Evolutionary conservation across 208 protist genomes (phyloP).

Genomic region (Crithidia brevicula): DNA sequence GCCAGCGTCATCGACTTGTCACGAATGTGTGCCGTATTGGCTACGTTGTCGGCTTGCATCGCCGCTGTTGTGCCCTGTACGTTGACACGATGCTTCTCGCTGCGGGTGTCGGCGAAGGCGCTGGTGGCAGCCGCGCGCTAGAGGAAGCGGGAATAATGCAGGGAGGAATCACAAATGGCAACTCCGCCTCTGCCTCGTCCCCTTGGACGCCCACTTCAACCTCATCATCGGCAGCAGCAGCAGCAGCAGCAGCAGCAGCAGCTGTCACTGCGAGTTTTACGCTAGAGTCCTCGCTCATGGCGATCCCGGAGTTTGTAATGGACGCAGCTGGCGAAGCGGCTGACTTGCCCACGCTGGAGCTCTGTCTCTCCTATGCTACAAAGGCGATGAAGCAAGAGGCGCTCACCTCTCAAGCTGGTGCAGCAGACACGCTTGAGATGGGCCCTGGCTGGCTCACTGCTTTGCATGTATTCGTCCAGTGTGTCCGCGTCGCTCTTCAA

Average conservation of each 20-base stretch:
- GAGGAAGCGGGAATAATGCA: too few relatives aligned
- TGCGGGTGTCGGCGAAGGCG: too few relatives aligned
- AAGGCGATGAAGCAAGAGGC: not conserved
- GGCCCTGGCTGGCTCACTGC: slow-evolving; percentile 10
- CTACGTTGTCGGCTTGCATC: slow-evolving; percentile 28
- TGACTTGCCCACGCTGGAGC: slow-evolving; percentile 26
- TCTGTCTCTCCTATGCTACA: slow-evolving; percentile 10
- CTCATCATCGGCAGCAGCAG: not conserved
- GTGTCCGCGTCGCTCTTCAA: slow-evolving; percentile 23
- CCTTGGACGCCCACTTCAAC: too few relatives aligned
- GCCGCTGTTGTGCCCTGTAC: slow-evolving; percentile 31
- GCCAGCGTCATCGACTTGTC: slow-evolving; percentile 27
- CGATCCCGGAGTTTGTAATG: slow-evolving; percentile 31
- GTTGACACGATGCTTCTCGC: slow-evolving; percentile 14
- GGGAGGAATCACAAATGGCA: too few relatives aligned
- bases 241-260: not conserved
- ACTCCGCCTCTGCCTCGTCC: too few relatives aligned
- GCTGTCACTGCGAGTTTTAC: not conserved
- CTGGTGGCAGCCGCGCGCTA: too few relatives aligned
- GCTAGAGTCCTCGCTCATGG: not conserved
- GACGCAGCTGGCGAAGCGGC: slow-evolving; percentile 30
- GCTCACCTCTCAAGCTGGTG: not conserved
- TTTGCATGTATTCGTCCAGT: slow-evolving; percentile 27
- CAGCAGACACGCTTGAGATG: not conserved
- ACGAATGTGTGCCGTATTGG: slow-evolving; percentile 28